Conservation (phyloP, 2,329 filamentous ascomycete species). For the Alternaria sp. region DNA sequence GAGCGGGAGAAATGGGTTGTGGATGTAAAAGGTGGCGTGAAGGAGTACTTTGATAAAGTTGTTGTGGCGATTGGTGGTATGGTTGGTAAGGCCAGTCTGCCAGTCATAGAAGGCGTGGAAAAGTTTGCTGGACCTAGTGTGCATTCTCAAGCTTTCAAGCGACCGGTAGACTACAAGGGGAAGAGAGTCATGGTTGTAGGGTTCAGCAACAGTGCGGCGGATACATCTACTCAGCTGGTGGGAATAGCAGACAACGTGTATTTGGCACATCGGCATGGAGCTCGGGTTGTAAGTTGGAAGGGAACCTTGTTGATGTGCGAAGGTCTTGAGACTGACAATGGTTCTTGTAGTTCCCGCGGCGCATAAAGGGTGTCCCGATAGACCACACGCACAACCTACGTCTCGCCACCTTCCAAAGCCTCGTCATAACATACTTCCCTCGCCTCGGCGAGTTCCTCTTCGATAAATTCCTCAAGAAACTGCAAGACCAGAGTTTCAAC, state of each 20-base stretch:
- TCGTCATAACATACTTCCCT: constrained; percentile 20
- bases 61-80: constrained; percentile 30
- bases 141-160: constrained; percentile 24
- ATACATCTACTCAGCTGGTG: constrained; percentile 29
- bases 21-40: constrained; percentile 1
- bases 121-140: constrained; percentile 20
- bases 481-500: constrained; percentile 31
- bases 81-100: constrained; percentile 22
- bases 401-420: constrained; percentile 17
- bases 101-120: constrained; percentile 21
- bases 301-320: not conserved
- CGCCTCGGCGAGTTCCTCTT: constrained; percentile 21
- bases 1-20: constrained; percentile 20
- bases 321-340: not conserved
- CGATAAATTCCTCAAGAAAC: constrained; percentile 22
- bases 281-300: constrained; percentile 17
- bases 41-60: constrained; percentile 26
- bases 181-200: constrained; percentile 34
- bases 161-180: constrained; percentile 13
- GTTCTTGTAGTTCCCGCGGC: constrained; percentile 19
- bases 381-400: constrained; percentile 23
- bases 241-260: constrained; percentile 27
- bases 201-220: constrained; percentile 34
- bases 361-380: constrained; percentile 17
- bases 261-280: constrained; percentile 33